A percentile compares a stretch with the other conserved stretches of the same genome.
These are phyloP conservation scores for Diplodia scrobiculata DNA, from an alignment of 2,329 filamentous ascomycete genomes.

Conservation along the genomic window DNA sequence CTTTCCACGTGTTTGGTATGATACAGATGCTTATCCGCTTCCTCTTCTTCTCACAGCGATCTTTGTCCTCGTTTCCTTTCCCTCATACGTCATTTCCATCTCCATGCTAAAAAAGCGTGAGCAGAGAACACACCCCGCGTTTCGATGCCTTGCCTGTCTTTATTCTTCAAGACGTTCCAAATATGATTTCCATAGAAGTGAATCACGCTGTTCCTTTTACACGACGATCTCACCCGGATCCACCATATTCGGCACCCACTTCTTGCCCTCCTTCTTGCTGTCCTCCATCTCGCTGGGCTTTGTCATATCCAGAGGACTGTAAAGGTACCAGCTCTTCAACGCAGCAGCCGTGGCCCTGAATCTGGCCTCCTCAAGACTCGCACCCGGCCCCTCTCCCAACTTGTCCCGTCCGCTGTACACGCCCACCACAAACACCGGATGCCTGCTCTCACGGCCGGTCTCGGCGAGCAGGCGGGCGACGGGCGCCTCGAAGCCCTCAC, in stretches of 20 bases:
- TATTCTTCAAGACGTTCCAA: not conserved
- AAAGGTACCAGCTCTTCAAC: constrained; percentile 94
- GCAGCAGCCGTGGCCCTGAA: constrained; percentile 79
- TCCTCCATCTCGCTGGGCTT: constrained; percentile 55
- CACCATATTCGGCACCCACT: constrained; percentile 59
- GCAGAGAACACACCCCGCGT: not conserved
- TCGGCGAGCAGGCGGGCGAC: constrained; percentile 86
- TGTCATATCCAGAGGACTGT: constrained; percentile 67
- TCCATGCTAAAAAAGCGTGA: not conserved
- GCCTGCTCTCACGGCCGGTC: constrained; percentile 80
- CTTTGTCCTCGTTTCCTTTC: constrained; percentile 13
- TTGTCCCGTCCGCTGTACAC: constrained; percentile 91
- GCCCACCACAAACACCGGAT: constrained; percentile 89
- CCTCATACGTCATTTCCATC: constrained; percentile 9
- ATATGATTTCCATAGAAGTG: constrained; percentile 23
- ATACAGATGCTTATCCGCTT: constrained; percentile 7
- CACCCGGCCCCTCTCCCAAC: constrained; percentile 84
- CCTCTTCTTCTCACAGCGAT: not conserved
- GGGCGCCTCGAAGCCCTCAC: constrained; percentile 86
- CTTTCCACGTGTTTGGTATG: constrained; percentile 18
- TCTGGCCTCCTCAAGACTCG: constrained; percentile 75
- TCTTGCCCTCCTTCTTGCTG: constrained; percentile 40
- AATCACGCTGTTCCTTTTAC: constrained; percentile 32
- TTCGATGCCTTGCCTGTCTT: not conserved
- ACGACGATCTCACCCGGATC: constrained; percentile 61